phyloP scores from a whole-genome alignment of 2,329 filamentous ascomycete genomes.

The Teratosphaeria nubilosa region DNA sequence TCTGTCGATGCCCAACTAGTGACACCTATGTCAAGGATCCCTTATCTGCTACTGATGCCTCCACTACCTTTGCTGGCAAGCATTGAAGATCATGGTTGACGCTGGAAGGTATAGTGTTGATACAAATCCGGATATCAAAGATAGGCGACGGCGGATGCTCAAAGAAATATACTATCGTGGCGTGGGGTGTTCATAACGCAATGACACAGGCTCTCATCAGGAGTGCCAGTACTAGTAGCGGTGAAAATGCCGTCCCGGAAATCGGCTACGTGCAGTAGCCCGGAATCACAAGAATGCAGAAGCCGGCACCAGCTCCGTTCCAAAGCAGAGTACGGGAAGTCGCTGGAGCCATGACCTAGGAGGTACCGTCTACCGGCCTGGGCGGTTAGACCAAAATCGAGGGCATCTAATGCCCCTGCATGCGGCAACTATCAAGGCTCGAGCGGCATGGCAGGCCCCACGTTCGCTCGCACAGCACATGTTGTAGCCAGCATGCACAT shows the following conservation, averaged over 20 bases:
- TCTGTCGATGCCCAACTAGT: too few species aligned
- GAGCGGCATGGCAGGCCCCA: background rate
- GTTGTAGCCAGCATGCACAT: background rate
- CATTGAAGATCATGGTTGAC: background rate
- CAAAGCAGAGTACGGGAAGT: background rate
- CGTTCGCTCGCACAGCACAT: background rate
- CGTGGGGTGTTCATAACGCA: background rate
- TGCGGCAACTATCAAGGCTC: background rate
- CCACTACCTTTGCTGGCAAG: background rate
- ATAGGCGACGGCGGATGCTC: background rate
- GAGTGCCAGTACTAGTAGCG: background rate
- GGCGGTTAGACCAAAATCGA: too few species aligned
- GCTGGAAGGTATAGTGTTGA: background rate
- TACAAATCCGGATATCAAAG: background rate
- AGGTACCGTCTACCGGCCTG: too few species aligned
- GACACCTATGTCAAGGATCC: too few species aligned
- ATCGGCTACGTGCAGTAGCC: background rate
- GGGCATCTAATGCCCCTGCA: too few species aligned
- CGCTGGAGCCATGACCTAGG: background rate
- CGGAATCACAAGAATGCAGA: background rate
- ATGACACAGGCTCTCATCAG: background rate
- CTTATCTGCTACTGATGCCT: background rate
- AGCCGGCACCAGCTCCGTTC: background rate
- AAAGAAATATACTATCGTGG: too few species aligned
- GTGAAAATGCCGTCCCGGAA: background rate